phyloP scores from a whole-genome alignment of 2,329 filamentous ascomycete species.

The Grosmannia penicillata region DNA sequence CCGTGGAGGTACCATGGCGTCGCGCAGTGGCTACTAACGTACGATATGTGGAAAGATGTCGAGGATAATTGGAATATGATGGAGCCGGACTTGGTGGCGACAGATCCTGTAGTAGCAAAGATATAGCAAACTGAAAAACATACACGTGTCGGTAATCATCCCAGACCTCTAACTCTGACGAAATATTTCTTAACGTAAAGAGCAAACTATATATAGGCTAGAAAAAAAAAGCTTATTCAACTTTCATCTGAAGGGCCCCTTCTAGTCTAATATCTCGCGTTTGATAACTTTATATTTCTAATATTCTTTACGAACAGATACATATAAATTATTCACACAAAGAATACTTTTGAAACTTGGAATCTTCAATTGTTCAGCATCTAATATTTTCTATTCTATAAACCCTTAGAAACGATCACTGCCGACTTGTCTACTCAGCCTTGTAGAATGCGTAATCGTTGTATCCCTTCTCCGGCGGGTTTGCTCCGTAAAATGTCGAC shows the following conservation, averaged over 20 bases:
- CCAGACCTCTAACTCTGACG: neutral
- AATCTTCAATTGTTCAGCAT: no score
- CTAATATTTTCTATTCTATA: neutral
- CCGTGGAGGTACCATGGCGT: slow-evolving; percentile 10
- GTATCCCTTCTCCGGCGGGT: slow-evolving; percentile 22
- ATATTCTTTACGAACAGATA: no score
- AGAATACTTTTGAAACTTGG: no score
- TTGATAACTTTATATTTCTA: no score
- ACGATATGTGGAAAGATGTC: slow-evolving; percentile 9
- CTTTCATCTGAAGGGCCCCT: no score
- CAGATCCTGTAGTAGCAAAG: neutral
- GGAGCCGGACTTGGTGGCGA: neutral
- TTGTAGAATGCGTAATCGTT: slow-evolving; percentile 19
- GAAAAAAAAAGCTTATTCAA: no score
- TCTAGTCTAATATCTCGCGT: no score
- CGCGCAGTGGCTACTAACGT: slow-evolving; percentile 9
- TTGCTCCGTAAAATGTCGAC: slow-evolving; percentile 22
- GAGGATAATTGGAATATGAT: slow-evolving; percentile 1
- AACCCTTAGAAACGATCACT: neutral
- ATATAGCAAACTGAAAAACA: neutral
- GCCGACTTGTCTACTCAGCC: neutral
- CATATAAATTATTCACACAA: no score
- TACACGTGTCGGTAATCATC: neutral
- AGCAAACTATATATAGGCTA: no score
- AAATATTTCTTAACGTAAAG: no score